These are phyloP conservation scores for Cucurbita maxima DNA, from an alignment of 306 rosid genomes.

Conservation along the genomic window DNA sequence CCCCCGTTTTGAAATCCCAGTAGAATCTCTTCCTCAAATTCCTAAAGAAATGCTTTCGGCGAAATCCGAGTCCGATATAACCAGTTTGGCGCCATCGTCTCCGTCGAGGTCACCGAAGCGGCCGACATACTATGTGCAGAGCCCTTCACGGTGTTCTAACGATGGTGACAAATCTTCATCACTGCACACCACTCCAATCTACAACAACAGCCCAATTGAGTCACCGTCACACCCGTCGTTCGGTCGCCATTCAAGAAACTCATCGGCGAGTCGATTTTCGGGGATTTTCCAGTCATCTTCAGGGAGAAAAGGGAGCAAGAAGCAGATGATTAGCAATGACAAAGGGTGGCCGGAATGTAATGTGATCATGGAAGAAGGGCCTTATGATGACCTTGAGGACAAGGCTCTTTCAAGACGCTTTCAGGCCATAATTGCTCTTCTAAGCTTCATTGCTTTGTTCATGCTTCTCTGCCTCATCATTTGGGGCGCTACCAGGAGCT, in stretches of 20 bases:
- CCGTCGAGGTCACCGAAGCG: conserved; percentile 90
- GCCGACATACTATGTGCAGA: conserved; percentile 67
- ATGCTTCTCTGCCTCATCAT: conserved; percentile 73
- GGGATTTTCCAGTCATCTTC: conserved; percentile 92
- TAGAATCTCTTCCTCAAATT: too few relatives aligned
- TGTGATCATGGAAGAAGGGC: conserved; percentile 85
- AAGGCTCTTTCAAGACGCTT: conserved; percentile 37
- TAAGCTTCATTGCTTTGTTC: conserved; percentile 49
- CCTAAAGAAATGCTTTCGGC: conserved; percentile 31
- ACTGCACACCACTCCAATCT: conserved; percentile 77
- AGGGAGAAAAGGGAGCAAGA: conserved; percentile 41
- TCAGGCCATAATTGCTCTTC: conserved; percentile 52
- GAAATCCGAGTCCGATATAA: conserved; percentile 79
- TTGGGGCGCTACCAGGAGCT: conserved; percentile 91
- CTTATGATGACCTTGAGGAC: conserved; percentile 55
- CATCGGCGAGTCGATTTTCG: conserved; percentile 68
- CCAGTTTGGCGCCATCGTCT: conserved; percentile 84
- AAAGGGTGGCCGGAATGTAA: conserved; percentile 98
- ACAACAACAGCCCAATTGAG: conserved; percentile 83
- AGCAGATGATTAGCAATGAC: conserved; percentile 47
- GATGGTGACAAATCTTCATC: conserved; percentile 92
- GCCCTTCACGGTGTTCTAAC: conserved; percentile 86
- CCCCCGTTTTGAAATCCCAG: neutral
- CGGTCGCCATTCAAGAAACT: conserved; percentile 88
- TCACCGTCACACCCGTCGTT: conserved; percentile 92